Evolutionary conservation across 1,284 basidiomycete genomes (phyloP), one percentile per base, ranked within the genome.

Genomic region (Ceratorhiza oryzae-sativae): DNA sequence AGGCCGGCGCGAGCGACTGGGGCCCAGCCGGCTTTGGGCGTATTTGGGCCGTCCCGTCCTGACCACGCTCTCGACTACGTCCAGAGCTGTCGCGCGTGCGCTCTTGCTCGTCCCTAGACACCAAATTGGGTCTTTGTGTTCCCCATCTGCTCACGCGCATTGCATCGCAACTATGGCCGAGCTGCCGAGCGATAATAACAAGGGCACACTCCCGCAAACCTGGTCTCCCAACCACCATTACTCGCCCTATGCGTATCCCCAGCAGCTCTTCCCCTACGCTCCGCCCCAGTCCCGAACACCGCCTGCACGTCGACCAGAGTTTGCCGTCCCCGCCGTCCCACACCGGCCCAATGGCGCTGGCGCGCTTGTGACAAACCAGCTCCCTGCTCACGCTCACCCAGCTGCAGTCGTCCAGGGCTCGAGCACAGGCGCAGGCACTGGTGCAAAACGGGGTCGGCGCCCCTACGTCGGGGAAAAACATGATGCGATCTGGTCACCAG

Each of bases 401-500:
- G 3, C 25, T 12, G 18, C 46, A 23, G 51, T 15, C 10, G 23
- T 15, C 13, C 18, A 49, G 42, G 36, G 39, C 34, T 18, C 49
- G 15, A 53, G 36, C 25, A 20, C 25, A 10, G 39, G 51, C 34
- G 41, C 63, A 41, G 41, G 36, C 25, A 20, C 25, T 2, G 39
- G 51, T 27, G 41, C 63, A 41, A 67, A 55, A 42, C 18, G 49
- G 41, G 63, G 63, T 36, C 34, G 63, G 18, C 48, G 63, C n/a
- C 63, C 63, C 32, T 42, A 67, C 55, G 51, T 39, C 2, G 49
- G 63, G 23, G 63, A 67, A 27, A 45, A 49, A n/a, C 48, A 67
- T 27, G 63, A 67, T 42, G 63, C 63, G 13, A 67, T 83, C 13
- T 83, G 81, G 82, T 80, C 81, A 15, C 76, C 78, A 23, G 80